Evolutionary conservation across 2,329 filamentous ascomycete genomes (phyloP).

Genomic region (Xylaria sp.): DNA sequence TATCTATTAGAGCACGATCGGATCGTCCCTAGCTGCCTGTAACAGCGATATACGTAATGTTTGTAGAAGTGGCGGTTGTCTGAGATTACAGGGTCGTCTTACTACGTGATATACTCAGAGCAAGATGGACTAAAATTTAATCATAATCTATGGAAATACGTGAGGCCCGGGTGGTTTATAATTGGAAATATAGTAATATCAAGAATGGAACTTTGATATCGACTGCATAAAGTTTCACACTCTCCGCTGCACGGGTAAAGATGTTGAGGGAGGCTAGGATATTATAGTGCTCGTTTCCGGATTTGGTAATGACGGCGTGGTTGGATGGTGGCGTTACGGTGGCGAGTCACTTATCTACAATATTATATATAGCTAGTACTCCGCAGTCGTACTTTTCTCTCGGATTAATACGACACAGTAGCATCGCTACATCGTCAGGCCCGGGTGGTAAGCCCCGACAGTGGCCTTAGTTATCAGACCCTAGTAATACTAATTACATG

Average conservation of each 20-base stretch:
- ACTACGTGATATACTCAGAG: neutral
- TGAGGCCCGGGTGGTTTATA: neutral
- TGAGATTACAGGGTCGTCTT: constrained; percentile 4
- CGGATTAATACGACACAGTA: neutral
- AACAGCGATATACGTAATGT: neutral
- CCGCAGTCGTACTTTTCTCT: neutral
- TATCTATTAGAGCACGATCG: neutral
- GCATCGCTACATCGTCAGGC: neutral
- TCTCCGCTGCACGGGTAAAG: constrained; percentile 3
- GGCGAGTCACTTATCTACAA: neutral
- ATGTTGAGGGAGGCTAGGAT: neutral
- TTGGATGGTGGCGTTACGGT: neutral
- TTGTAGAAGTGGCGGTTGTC: neutral
- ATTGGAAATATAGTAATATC: neutral
- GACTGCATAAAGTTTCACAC: neutral
- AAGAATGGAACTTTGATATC: neutral
- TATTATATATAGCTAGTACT: neutral
- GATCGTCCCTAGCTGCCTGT: neutral
- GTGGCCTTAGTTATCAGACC: neutral
- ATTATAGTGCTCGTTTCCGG: neutral
- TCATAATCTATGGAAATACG: neutral
- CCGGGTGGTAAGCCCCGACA: neutral
- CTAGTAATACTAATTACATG: neutral
- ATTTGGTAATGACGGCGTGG: constrained; percentile 1
- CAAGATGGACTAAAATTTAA: neutral